Conservation (phyloP, 2,329 filamentous ascomycete genomes). For the Aspergillus udagawae region DNA sequence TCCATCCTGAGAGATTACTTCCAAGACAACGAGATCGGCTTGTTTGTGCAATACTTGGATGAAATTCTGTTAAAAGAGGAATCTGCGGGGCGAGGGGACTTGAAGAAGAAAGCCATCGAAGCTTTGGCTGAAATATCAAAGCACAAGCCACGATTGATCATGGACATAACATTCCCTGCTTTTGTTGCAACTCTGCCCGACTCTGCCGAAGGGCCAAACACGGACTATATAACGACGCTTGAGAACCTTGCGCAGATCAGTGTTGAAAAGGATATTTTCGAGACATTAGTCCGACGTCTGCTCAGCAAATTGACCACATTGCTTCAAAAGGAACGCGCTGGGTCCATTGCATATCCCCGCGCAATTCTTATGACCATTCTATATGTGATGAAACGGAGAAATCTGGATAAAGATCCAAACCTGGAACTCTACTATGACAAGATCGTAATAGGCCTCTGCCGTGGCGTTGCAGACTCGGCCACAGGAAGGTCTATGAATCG, state of each 20-base stretch:
- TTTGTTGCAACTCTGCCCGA: conserved; percentile 64
- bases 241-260: conserved; percentile 64
- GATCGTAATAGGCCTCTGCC: conserved; percentile 45
- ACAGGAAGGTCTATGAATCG: conserved; percentile 30
- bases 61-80: conserved; percentile 59
- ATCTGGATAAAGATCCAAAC: conserved; percentile 39
- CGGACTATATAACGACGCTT: conserved; percentile 52
- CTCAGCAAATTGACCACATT: conserved; percentile 60
- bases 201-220: conserved; percentile 44
- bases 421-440: conserved; percentile 48
- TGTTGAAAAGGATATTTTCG: conserved; percentile 58
- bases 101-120: conserved; percentile 56
- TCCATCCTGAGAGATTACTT: conserved; percentile 46
- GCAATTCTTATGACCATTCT: conserved; percentile 59
- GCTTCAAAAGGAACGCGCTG: conserved; percentile 45
- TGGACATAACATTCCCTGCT: conserved; percentile 62
- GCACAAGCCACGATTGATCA: conserved; percentile 58
- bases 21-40: conserved; percentile 49
- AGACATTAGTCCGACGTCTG: conserved; percentile 59
- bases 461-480: conserved; percentile 35
- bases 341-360: conserved; percentile 52
- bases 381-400: conserved; percentile 56
- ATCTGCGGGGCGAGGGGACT: conserved; percentile 51
- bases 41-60: conserved; percentile 56
- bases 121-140: conserved; percentile 59